Evolutionary conservation across 2,329 filamentous ascomycete genomes (phyloP), one percentile per base, ranked within the genome.

Genomic region (Lachnellula cervina): DNA sequence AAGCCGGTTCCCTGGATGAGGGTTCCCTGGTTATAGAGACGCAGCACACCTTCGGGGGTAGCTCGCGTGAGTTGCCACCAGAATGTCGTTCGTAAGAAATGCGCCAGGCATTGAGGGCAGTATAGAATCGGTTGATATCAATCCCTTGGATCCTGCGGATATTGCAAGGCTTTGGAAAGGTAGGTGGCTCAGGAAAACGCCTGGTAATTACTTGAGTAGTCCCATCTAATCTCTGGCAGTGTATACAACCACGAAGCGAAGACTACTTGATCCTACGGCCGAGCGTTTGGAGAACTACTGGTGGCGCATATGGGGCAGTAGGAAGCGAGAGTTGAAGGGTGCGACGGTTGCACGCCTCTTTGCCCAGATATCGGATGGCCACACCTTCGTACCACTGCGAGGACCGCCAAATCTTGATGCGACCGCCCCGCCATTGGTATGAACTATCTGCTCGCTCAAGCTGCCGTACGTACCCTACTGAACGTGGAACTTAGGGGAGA

Each of bases 301-400:
- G 82, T 85, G 81, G 78, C 82, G 84, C 64, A 80, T 86, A 52
- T 81, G 81, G 76, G 81, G 82, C 35, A 85, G 83, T 57, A 58
- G 59, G 49, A 56, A 56, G 43, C 62, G 78, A 35, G 67, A 75
- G 52, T 72, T 84, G 48, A 78, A 79, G 47, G 82, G 80, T 40
- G 72, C 71, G 35, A 74, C 76, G 13, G 72, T 86, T 46, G 81
- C 83, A 55, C 76, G 70, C 58, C 70, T 84, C 5, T 86, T 81
- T 62, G 73, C 79, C 63, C 73, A 82, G 34, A 83, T 86, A 46
- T 83, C 82, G 0, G 73, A 76, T 46, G 82, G 81, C 8, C 75
- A 79, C 56, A 82, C 79, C 4, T 78, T 80, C 66, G 78, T 83
- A 25, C 81, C 80, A 42, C 70, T 85, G 32, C 75, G 71, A 52